These are phyloP conservation scores for Helianthus tuberosus DNA, from an alignment of 129 eudicot species.

Conservation along the genomic window DNA sequence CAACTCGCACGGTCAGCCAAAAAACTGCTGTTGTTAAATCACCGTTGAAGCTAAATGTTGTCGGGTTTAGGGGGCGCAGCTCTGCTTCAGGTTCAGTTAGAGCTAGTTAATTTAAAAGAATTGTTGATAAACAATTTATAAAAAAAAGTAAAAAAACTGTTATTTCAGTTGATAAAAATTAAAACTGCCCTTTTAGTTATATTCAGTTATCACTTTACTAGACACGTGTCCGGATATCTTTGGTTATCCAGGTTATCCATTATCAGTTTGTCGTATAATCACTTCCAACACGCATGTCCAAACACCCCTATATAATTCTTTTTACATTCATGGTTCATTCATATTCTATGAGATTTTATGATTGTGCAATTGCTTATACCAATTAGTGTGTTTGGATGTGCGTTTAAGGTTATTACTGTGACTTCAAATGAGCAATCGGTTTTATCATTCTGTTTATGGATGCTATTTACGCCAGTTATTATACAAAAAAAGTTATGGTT, in stretches of 20 bases:
- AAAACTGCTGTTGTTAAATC: slow-evolving; percentile 34
- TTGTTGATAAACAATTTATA: background rate
- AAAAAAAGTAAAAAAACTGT: background rate
- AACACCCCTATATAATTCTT: no score
- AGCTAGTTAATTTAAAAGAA: slow-evolving; percentile 5
- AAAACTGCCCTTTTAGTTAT: background rate
- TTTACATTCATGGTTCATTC: no score
- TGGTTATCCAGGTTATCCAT: no score
- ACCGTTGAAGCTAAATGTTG: slow-evolving; percentile 63
- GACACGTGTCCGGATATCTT: no score
- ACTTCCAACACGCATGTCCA: no score
- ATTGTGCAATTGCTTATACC: no score
- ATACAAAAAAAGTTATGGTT: slow-evolving; percentile 95
- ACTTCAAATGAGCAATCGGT: slow-evolving; percentile 81
- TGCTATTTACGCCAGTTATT: slow-evolving; percentile 91
- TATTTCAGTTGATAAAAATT: background rate
- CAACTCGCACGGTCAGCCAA: slow-evolving; percentile 1
- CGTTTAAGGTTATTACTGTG: slow-evolving; percentile 78
- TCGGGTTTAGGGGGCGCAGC: slow-evolving; percentile 88
- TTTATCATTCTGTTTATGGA: slow-evolving; percentile 95
- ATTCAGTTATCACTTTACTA: background rate
- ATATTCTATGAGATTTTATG: no score
- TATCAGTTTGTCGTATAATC: no score
- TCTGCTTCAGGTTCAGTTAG: slow-evolving; percentile 41
- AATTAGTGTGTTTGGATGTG: no score